A percentile compares a stretch with the other conserved stretches of the same genome.
Conservation (phyloP, 805 yeast species). For the Cyberlindnera galapagoensis region DNA sequence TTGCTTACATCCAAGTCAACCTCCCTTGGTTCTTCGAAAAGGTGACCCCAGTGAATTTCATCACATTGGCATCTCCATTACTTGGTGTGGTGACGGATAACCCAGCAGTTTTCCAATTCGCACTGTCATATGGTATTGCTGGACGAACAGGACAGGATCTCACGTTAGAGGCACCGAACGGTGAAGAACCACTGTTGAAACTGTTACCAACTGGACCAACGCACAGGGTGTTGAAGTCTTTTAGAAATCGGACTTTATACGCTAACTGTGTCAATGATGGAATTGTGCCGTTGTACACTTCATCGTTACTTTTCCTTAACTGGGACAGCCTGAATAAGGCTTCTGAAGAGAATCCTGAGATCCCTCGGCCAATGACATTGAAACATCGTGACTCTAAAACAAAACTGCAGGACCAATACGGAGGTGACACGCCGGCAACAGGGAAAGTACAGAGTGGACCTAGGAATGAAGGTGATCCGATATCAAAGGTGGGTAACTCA, state of each 20-base stretch:
- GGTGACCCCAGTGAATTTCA: constrained; percentile 59
- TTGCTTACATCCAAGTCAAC: constrained; percentile 61
- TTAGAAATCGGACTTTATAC: constrained; percentile 61
- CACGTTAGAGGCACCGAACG: constrained; percentile 44
- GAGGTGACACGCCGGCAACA: constrained; percentile 1
- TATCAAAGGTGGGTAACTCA: constrained; percentile 21
- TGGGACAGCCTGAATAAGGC: constrained; percentile 25
- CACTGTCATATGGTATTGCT: constrained; percentile 65
- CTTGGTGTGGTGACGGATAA: constrained; percentile 74
- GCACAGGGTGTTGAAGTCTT: constrained; percentile 46
- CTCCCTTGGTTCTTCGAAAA: constrained; percentile 62
- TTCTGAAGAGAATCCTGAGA: constrained; percentile 3
- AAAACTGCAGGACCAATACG: not conserved
- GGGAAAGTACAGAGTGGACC: constrained; percentile 18
- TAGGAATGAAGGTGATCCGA: constrained; percentile 11
- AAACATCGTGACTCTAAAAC: too few species aligned
- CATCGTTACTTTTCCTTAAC: constrained; percentile 63
- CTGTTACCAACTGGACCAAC: constrained; percentile 66
- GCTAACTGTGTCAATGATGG: constrained; percentile 79
- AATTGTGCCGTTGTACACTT: constrained; percentile 71
- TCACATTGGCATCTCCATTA: constrained; percentile 69
- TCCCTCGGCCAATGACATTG: not conserved
- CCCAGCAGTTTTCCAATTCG: constrained; percentile 65
- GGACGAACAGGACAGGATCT: constrained; percentile 80
- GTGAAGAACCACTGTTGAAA: constrained; percentile 47